phyloP scores from a whole-genome alignment of 768 basidiomycete species.

The Xerocomellus dryophilus region DNA sequence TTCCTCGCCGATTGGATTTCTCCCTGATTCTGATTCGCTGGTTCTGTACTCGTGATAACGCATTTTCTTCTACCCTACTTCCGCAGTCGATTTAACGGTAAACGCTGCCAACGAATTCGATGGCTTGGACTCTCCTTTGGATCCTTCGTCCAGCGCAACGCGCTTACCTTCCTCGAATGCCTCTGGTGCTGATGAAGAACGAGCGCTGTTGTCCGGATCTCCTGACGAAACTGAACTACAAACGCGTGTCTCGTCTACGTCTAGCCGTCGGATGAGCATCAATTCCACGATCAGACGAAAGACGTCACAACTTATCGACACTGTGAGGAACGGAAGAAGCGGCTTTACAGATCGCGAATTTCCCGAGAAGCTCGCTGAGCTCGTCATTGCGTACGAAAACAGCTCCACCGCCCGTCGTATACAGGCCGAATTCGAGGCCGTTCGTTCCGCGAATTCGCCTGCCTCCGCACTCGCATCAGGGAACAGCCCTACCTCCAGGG shows the following conservation, averaged over 20 bases:
- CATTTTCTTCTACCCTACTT: slow-evolving; percentile 2
- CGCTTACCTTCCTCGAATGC: slow-evolving; percentile 41
- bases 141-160: slow-evolving; percentile 19
- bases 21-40: neutral
- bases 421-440: slow-evolving; percentile 54
- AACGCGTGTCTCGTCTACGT: slow-evolving; percentile 32
- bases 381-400: slow-evolving; percentile 69
- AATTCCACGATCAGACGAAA: slow-evolving; percentile 61
- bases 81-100: slow-evolving; percentile 69
- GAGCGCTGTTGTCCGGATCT: slow-evolving; percentile 46
- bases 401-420: slow-evolving; percentile 68
- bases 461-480: neutral
- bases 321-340: slow-evolving; percentile 40
- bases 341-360: slow-evolving; percentile 36
- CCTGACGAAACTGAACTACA: slow-evolving; percentile 53
- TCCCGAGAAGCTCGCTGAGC: slow-evolving; percentile 57
- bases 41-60: neutral
- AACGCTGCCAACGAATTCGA: slow-evolving; percentile 45
- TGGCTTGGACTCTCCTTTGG: slow-evolving; percentile 33
- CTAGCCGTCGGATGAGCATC: slow-evolving; percentile 41
- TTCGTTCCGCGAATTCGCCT: slow-evolving; percentile 24
- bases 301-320: slow-evolving; percentile 69
- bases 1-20: neutral
- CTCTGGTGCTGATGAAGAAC: slow-evolving; percentile 65
- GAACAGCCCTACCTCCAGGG: neutral